Percentiles rank a stretch among this genome's conserved stretches.
phyloP scores from a whole-genome alignment of 1,139 yeast species.

The Dujonia santamariae region DNA sequence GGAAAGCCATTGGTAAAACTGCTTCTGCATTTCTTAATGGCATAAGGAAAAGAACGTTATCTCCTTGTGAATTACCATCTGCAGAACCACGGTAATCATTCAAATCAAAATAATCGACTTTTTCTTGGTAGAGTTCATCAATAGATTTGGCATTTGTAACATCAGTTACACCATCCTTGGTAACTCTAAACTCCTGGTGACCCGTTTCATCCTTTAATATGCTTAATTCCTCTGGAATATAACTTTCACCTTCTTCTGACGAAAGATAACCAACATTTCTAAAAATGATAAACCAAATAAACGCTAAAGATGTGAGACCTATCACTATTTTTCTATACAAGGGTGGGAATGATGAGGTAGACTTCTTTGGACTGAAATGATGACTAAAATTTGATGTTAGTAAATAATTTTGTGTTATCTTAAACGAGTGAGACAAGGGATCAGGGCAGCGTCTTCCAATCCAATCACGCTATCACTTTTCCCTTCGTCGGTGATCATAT shows the following conservation, averaged over 20 bases:
- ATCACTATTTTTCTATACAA: conserved; percentile 8
- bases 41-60: conserved; percentile 66
- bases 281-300: conserved; percentile 10
- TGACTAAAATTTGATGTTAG: conserved; percentile 11
- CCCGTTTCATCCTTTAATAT: conserved; percentile 9
- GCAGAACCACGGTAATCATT: conserved; percentile 53
- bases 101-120: conserved; percentile 62
- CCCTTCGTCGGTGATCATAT: too few relatives aligned
- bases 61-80: conserved; percentile 55
- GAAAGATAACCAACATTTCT: too few relatives aligned
- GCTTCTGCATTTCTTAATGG: conserved; percentile 83
- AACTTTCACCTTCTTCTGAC: too few relatives aligned
- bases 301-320: conserved; percentile 6
- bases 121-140: conserved; percentile 23
- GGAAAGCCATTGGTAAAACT: conserved; percentile 79
- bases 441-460: not conserved
- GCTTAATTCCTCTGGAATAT: conserved; percentile 1
- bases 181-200: conserved; percentile 31
- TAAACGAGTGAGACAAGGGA: too few relatives aligned
- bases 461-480: not conserved
- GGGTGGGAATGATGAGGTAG: conserved; percentile 2
- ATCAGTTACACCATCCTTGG: conserved; percentile 33
- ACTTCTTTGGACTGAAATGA: conserved; percentile 10
- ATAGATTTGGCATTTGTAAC: conserved; percentile 6
- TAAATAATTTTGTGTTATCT: too few relatives aligned